phyloP scores from a whole-genome alignment of 257 asterid species.

The Knoxia roxburghii region DNA sequence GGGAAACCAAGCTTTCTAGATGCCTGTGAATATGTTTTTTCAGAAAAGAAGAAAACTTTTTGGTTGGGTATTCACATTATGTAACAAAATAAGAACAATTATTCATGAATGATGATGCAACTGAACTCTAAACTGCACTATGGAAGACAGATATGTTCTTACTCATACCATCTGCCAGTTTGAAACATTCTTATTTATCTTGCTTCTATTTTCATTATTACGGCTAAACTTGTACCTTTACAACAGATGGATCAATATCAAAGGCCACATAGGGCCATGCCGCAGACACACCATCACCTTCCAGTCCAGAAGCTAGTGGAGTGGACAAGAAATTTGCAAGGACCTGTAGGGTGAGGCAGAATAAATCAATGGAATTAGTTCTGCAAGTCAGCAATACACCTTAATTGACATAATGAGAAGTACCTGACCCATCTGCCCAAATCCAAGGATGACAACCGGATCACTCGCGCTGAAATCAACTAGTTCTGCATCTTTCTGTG shows the following conservation, averaged over 20 bases:
- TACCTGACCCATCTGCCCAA: constrained; percentile 98
- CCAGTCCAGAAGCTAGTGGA: constrained; percentile 72
- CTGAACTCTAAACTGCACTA: background rate
- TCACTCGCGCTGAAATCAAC: constrained; percentile 71
- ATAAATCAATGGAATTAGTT: constrained; percentile 20
- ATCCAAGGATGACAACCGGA: constrained; percentile 94
- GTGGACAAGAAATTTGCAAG: constrained; percentile 92
- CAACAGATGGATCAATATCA: constrained; percentile 89
- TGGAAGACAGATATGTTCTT: background rate
- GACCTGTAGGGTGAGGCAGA: constrained; percentile 40
- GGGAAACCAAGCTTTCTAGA: constrained; percentile 89
- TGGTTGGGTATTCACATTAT: background rate
- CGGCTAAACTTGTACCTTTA: constrained; percentile 49
- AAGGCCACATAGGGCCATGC: constrained; percentile 88
- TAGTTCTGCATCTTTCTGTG: constrained; percentile 55
- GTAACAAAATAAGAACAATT: background rate
- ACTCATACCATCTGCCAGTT: background rate
- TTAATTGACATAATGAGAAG: constrained; percentile 3
- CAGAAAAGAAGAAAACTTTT: background rate
- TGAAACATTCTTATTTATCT: background rate
- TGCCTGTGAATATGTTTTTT: constrained; percentile 43
- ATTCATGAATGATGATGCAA: background rate
- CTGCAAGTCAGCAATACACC: background rate
- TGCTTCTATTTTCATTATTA: constrained; percentile 4
- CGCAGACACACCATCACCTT: constrained; percentile 44